Evolutionary conservation across 1,284 basidiomycete species (phyloP).

Genomic region (Lignosus rhinocerotis): DNA sequence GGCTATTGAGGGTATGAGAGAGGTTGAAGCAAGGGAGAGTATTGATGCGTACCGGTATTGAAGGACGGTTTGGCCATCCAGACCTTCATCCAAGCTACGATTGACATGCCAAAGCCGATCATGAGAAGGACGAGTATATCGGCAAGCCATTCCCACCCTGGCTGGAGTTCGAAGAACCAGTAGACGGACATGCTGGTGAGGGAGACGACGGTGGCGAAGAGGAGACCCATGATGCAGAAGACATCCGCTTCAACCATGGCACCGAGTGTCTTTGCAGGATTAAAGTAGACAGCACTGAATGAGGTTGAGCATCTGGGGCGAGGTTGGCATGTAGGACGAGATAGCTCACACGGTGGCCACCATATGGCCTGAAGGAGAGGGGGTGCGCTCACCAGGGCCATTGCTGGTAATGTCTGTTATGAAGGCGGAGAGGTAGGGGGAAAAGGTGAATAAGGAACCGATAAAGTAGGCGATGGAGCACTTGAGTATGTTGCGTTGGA

Average conservation of each 20-base stretch:
- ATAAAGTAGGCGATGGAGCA: constrained; percentile 91
- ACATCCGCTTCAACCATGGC: constrained; percentile 89
- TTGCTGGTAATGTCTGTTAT: constrained; percentile 64
- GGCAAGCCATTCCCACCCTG: constrained; percentile 70
- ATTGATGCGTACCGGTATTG: constrained; percentile 69
- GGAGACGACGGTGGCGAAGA: constrained; percentile 75
- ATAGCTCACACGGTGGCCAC: constrained; percentile 69
- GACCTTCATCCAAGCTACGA: constrained; percentile 85
- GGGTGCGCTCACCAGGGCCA: constrained; percentile 60
- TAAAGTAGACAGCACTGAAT: constrained; percentile 76
- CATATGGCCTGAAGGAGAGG: constrained; percentile 83
- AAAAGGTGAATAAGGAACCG: constrained; percentile 92
- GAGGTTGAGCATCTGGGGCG: not conserved
- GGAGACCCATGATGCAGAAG: constrained; percentile 72
- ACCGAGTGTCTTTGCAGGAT: constrained; percentile 85
- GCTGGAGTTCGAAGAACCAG: constrained; percentile 71
- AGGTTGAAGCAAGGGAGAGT: not conserved
- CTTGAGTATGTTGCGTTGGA: constrained; percentile 72
- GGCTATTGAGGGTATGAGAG: constrained; percentile 43
- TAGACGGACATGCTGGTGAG: constrained; percentile 77
- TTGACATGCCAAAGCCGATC: constrained; percentile 82
- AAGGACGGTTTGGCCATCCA: constrained; percentile 91
- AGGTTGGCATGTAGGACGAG: not conserved
- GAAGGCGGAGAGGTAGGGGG: constrained; percentile 64
- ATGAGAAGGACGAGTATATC: constrained; percentile 72